Evolutionary conservation across 2,329 filamentous ascomycete species (phyloP), one percentile per base, ranked within the genome.

Genomic region (Cercospora sesami): DNA sequence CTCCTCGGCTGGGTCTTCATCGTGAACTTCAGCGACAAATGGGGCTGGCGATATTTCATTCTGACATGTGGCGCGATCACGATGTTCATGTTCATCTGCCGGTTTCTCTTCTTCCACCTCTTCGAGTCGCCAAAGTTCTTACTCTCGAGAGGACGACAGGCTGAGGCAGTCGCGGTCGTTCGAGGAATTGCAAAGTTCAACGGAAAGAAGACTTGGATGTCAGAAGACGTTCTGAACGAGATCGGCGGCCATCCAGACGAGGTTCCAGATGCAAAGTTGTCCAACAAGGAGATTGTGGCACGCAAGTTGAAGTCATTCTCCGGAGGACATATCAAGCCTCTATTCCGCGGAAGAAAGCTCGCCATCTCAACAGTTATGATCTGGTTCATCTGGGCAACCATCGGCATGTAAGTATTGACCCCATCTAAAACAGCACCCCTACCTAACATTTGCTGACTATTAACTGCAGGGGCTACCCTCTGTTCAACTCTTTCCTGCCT

Each of bases 401-500:
- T 96, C 72, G 92, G 92, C 68, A 91, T 96, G 45, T 51, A 26
- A 26, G 45, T 26, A 14, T 12, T 23, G 3, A 26, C 18, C 21
- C 21, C 10, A 6, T 16, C 45, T n/a, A n/a, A n/a, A 8, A n/a
- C 5, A 26, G 4, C 14, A 51, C 10, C 18, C 45, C 10, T 21
- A 12, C 45, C n/a, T n/a, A 51, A 26, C 45, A 26, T 23, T 23
- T 10, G 45, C 45, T 51, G 21, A 51, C 45, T 51, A 7, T 23
- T 3, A 14, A 51, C 3, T 23, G 45, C 18, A 51, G 45, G 87
- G 92, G 89, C 2, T 96, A 94, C 75, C 92, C 92, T 0, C 86
- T 96, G 1, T 96, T 94, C 85, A 95, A 95, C 79, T 90, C 91
- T 63, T 96, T 96, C 80, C 84, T 96, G n/a, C 93, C 93, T 0